These are phyloP conservation scores for Eragrostis nindensis DNA, from an alignment of 176 grass and related monocot genomes.

Conservation along the genomic window DNA sequence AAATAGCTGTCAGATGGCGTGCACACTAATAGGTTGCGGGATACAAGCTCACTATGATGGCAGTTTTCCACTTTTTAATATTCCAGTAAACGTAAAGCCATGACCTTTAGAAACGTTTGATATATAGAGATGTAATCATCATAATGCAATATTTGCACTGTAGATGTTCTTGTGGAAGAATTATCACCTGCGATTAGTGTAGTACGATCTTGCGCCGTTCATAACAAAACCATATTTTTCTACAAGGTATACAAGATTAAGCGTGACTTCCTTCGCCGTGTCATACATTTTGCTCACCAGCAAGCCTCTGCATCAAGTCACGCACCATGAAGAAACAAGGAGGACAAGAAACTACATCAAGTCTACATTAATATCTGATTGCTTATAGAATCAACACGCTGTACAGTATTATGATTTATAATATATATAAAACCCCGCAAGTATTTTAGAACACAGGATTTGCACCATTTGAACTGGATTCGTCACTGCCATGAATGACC, in stretches of 20 bases:
- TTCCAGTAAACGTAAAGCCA: background rate
- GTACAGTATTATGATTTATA: too few species aligned
- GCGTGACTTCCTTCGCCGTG: conserved; percentile 72
- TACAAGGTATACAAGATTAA: conserved; percentile 76
- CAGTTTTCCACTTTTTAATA: background rate
- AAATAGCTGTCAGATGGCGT: conserved; percentile 11
- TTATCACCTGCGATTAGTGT: conserved; percentile 88
- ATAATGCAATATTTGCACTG: background rate
- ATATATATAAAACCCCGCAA: too few species aligned
- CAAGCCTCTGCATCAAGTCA: conserved; percentile 66
- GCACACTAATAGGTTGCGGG: too few species aligned
- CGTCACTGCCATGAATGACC: background rate
- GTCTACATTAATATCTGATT: background rate
- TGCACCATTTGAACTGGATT: background rate
- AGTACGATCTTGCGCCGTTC: conserved; percentile 89
- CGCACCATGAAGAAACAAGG: conserved; percentile 1
- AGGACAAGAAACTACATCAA: background rate
- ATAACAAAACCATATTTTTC: conserved; percentile 79
- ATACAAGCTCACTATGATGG: too few species aligned
- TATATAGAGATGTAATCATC: background rate
- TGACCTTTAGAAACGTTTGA: background rate
- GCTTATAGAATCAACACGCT: background rate
- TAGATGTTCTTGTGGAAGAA: background rate
- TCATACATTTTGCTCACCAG: conserved; percentile 97
- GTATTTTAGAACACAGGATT: background rate